Conservation (phyloP, 257 asterid species). For the Oldenlandia corymbosa region DNA sequence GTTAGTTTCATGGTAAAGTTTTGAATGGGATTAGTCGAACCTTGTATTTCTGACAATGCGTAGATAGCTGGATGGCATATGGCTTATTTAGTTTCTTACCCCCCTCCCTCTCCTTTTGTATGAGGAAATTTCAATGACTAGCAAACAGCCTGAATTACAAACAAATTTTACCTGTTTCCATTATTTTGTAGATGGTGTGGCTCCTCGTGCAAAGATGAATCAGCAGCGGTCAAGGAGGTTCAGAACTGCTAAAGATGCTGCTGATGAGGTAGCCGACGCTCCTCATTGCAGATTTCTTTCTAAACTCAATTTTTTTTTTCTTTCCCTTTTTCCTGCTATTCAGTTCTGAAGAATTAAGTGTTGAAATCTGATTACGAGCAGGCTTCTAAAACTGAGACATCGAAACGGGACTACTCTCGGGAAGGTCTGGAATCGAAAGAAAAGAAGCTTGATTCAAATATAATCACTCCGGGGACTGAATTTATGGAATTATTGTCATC, state of each 20-base stretch:
- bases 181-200: conserved; percentile 48
- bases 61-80: too few relatives aligned
- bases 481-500: conserved; percentile 55
- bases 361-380: conserved; percentile 20
- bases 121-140: neutral
- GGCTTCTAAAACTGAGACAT: conserved; percentile 30
- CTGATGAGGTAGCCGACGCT: conserved; percentile 35
- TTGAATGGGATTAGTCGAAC: too few relatives aligned
- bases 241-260: conserved; percentile 45
- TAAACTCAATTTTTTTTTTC: neutral
- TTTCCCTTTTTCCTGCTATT: neutral
- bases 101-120: too few relatives aligned
- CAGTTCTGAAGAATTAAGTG: neutral
- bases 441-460: conserved; percentile 50
- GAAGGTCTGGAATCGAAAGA: conserved; percentile 14
- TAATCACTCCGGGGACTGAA: conserved; percentile 70
- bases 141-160: neutral
- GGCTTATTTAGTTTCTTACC: too few relatives aligned
- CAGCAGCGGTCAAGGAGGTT: conserved; percentile 64
- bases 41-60: too few relatives aligned
- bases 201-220: conserved; percentile 68
- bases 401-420: neutral
- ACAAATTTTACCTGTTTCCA: neutral
- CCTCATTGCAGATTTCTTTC: conserved; percentile 5
- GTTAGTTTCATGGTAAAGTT: too few relatives aligned